Conservation (phyloP, 495 filamentous ascomycete species). For the Antarctomyces pellizariae region DNA sequence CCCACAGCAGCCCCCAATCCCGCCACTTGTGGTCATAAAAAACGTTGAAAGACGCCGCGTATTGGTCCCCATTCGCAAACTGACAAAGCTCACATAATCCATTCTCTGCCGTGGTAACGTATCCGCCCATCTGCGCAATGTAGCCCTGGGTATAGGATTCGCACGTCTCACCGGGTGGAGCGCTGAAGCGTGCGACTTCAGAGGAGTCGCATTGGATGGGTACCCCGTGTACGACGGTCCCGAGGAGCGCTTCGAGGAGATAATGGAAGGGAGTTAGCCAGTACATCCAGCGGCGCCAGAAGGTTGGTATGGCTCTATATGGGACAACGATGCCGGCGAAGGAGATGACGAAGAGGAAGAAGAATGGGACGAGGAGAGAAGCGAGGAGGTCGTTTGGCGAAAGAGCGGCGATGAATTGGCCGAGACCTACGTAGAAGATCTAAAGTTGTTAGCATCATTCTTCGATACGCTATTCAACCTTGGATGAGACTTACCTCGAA, state of each 20-base stretch:
- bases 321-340: conserved; percentile 44
- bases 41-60: conserved; percentile 44
- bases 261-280: conserved; percentile 39
- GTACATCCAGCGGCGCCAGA: conserved; percentile 50
- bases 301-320: conserved; percentile 25
- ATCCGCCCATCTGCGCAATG: conserved; percentile 52
- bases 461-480: too few species aligned
- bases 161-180: conserved; percentile 31
- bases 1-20: conserved; percentile 58
- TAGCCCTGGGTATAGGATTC: conserved; percentile 35
- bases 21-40: conserved; percentile 35
- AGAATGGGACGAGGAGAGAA: conserved; percentile 38
- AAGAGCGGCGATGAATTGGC: conserved; percentile 53
- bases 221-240: conserved; percentile 30
- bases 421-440: conserved; percentile 48
- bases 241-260: conserved; percentile 34
- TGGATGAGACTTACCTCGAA: too few species aligned
- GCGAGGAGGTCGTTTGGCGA: conserved; percentile 50
- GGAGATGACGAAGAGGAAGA: conserved; percentile 37
- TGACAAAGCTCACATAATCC: conserved; percentile 55
- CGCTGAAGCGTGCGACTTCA: conserved; percentile 32
- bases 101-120: conserved; percentile 37
- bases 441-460: conserved; percentile 44
- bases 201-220: conserved; percentile 31
- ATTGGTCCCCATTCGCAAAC: conserved; percentile 39